These are phyloP conservation scores for Echium plantagineum DNA, from an alignment of 257 asterid species.

Conservation along the genomic window DNA sequence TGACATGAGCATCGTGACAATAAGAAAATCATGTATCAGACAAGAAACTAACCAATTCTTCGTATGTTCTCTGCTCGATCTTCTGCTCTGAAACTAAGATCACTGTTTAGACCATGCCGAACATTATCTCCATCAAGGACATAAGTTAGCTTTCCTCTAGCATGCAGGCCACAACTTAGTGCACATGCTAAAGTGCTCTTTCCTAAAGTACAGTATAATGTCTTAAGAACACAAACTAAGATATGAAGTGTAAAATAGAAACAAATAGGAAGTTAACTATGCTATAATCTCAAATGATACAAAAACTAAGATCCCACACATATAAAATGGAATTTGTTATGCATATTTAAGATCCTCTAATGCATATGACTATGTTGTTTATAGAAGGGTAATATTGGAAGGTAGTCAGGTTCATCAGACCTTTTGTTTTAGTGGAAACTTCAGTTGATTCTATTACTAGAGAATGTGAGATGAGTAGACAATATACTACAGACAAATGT, in stretches of 20 bases:
- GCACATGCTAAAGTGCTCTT: constrained; percentile 98
- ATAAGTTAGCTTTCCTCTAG: constrained; percentile 79
- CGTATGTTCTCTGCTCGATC: constrained; percentile 95
- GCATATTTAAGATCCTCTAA: too few relatives aligned
- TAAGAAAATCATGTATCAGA: constrained; percentile 3
- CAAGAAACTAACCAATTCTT: constrained; percentile 62
- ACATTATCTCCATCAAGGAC: constrained; percentile 98
- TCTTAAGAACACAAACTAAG: constrained; percentile 8
- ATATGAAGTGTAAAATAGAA: neutral
- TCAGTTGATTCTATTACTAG: too few relatives aligned
- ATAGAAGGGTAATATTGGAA: too few relatives aligned
- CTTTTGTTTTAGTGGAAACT: too few relatives aligned
- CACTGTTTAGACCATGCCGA: constrained; percentile 85
- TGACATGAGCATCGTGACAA: neutral
- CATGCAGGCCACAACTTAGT: constrained; percentile 63
- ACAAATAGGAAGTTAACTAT: neutral
- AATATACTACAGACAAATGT: neutral
- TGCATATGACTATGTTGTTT: too few relatives aligned
- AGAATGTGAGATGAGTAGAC: too few relatives aligned
- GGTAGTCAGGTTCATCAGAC: too few relatives aligned
- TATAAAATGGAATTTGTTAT: too few relatives aligned
- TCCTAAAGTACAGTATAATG: constrained; percentile 35
- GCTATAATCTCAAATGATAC: neutral
- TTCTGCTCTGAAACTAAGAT: constrained; percentile 82
- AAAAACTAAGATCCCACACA: neutral